Percentiles rank a stretch among this genome's conserved stretches.
Evolutionary conservation across 129 eudicot genomes (phyloP).

Genomic region (Flaveria robusta): DNA sequence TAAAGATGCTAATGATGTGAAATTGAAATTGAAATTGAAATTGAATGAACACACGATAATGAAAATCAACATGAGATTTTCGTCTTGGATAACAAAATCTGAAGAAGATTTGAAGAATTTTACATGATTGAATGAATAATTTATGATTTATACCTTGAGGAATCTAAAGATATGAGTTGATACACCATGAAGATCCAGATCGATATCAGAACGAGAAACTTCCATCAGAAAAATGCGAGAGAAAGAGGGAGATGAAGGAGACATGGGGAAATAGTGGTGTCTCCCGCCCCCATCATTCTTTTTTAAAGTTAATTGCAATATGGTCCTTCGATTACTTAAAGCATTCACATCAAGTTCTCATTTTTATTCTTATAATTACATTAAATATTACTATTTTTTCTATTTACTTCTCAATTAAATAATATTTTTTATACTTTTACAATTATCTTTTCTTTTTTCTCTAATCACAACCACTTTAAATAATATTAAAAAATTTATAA

Average conservation of each 20-base stretch:
- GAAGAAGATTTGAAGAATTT: conserved; percentile 7
- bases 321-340: conserved; percentile 24
- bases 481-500: no score
- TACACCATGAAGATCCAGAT: conserved; percentile 19
- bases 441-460: no score
- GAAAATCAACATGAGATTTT: background rate
- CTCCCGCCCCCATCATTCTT: conserved; percentile 31
- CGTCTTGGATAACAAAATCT: background rate
- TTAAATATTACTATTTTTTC: no score
- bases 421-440: no score
- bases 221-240: conserved; percentile 29
- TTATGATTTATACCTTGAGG: conserved; percentile 21
- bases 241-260: conserved; percentile 20
- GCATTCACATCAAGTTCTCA: no score
- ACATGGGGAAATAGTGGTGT: conserved; percentile 32
- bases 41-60: background rate
- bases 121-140: background rate
- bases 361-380: no score
- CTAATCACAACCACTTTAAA: no score
- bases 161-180: conserved; percentile 27
- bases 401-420: no score
- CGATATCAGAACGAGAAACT: conserved; percentile 26
- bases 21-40: conserved; percentile 7
- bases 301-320: conserved; percentile 10
- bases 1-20: conserved; percentile 2